These are phyloP conservation scores for Penicillium sp. DNA, from an alignment of 2,329 filamentous ascomycete genomes.

Conservation along the genomic window DNA sequence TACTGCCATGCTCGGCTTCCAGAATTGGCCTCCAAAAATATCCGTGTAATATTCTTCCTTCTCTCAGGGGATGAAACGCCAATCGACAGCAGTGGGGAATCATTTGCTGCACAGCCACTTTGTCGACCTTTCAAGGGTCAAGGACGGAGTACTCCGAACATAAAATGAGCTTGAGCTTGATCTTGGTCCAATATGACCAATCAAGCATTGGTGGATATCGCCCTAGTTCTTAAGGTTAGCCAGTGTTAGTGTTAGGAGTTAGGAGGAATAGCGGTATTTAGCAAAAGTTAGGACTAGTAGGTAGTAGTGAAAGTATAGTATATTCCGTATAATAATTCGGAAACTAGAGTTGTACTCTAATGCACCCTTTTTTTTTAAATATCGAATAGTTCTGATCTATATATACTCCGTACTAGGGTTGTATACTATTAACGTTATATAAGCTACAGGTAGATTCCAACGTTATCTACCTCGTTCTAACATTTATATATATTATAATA, in stretches of 20 bases:
- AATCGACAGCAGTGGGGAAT: conserved; percentile 8
- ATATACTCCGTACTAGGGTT: too few relatives aligned
- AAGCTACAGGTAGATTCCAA: too few relatives aligned
- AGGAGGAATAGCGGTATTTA: background rate
- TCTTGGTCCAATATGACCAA: background rate
- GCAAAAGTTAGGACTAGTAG: too few relatives aligned
- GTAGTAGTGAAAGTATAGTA: too few relatives aligned
- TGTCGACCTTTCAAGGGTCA: background rate
- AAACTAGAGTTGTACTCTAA: too few relatives aligned
- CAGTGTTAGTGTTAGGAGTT: background rate
- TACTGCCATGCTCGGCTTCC: background rate
- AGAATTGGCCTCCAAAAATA: background rate
- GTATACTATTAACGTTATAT: too few relatives aligned
- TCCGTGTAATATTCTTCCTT: too few relatives aligned
- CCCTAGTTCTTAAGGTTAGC: background rate
- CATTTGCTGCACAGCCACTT: conserved; percentile 16
- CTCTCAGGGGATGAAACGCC: conserved; percentile 11
- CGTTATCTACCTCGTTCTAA: background rate
- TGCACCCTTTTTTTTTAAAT: too few relatives aligned
- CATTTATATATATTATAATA: too few relatives aligned
- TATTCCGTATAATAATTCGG: too few relatives aligned
- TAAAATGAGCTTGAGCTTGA: background rate
- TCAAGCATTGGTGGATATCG: background rate
- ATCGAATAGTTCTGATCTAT: too few relatives aligned
- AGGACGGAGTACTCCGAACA: background rate